Conservation (phyloP, 1,284 basidiomycete species). For the Sporisorium graminicola region DNA sequence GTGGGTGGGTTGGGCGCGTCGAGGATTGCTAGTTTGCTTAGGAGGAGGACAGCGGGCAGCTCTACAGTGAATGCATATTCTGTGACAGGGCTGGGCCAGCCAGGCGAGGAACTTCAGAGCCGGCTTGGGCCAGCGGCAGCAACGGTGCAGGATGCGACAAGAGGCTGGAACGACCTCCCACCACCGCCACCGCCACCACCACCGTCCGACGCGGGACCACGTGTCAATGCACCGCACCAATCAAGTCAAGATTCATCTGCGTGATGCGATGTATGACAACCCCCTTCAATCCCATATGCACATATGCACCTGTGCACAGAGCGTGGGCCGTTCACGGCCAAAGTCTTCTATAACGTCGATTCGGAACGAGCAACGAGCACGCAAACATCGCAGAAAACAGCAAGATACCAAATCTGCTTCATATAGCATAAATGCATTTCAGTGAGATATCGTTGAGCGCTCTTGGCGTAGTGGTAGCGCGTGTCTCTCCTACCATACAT, state of each 20-base stretch:
- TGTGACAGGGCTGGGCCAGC: too few relatives aligned
- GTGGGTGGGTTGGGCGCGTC: constrained; percentile 8
- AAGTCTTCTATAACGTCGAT: too few relatives aligned
- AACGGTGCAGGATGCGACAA: too few relatives aligned
- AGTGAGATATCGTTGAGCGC: too few relatives aligned
- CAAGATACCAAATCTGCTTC: too few relatives aligned
- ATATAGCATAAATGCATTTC: too few relatives aligned
- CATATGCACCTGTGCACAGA: too few relatives aligned
- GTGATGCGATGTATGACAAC: not conserved
- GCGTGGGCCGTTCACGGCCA: too few relatives aligned
- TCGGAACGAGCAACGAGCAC: too few relatives aligned
- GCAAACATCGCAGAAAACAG: too few relatives aligned
- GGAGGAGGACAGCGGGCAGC: constrained; percentile 4
- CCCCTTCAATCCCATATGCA: not conserved
- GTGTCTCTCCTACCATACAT: constrained; percentile 43
- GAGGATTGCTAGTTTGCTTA: constrained; percentile 24
- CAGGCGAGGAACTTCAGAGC: not conserved
- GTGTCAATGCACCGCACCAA: not conserved
- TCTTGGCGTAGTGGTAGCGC: constrained; percentile 54
- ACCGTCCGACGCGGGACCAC: not conserved
- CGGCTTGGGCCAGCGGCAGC: not conserved
- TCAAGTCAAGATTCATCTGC: not conserved
- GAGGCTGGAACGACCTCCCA: constrained; percentile 8
- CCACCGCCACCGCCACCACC: not conserved
- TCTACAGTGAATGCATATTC: not conserved